A percentile compares a stretch with the other conserved stretches of the same genome.
These are phyloP conservation scores for Colletotrichum sp. DNA, from an alignment of 2,329 filamentous ascomycete species.

Conservation along the genomic window DNA sequence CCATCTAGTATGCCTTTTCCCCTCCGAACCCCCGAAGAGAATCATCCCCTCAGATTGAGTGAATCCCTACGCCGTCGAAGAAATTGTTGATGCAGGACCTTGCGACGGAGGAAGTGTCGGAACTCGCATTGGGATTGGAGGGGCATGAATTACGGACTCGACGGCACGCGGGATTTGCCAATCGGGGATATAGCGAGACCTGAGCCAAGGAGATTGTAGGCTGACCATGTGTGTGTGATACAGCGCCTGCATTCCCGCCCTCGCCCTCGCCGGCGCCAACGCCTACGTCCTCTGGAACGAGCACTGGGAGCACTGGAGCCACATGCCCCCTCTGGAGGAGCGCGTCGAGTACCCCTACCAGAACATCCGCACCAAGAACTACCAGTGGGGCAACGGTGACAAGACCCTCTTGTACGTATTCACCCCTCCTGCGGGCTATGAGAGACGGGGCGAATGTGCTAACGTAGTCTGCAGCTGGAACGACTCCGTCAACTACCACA, in stretches of 20 bases:
- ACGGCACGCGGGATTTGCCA: background rate
- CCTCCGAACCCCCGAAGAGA: background rate
- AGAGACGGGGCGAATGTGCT: constrained; percentile 18
- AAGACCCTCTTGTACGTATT: constrained; percentile 76
- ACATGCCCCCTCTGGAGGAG: constrained; percentile 88
- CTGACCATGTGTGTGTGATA: constrained; percentile 3
- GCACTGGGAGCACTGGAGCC: constrained; percentile 95
- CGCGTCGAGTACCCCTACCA: constrained; percentile 93
- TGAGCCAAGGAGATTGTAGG: background rate
- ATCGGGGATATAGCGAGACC: background rate
- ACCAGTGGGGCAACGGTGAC: constrained; percentile 92
- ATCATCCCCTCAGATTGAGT: background rate
- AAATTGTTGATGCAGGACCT: background rate
- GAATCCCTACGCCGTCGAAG: background rate
- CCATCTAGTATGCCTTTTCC: constrained; percentile 79
- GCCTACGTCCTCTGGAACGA: constrained; percentile 91
- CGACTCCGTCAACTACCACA: constrained; percentile 93
- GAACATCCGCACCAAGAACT: constrained; percentile 98
- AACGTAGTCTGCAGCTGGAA: constrained; percentile 75
- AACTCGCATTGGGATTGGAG: background rate
- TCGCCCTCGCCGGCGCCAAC: constrained; percentile 78
- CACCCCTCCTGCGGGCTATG: background rate
- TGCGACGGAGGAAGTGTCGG: background rate
- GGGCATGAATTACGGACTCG: background rate
- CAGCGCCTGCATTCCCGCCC: constrained; percentile 77